Conservation (phyloP, 192 early-diverging fungal species). For the Helicostylum pulchrum region DNA sequence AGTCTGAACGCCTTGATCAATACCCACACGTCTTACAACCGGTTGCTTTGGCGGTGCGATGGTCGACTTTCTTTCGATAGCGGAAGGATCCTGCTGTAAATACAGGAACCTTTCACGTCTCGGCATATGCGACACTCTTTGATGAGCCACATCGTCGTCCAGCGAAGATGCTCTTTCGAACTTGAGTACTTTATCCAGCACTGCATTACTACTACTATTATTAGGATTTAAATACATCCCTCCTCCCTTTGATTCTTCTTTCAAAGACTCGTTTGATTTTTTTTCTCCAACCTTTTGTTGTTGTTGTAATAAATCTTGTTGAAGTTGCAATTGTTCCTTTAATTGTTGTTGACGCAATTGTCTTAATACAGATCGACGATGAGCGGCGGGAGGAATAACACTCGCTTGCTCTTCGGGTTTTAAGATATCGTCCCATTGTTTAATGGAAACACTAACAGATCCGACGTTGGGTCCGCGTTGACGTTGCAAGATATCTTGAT, state of each 20-base stretch:
- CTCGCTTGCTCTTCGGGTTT: constrained; percentile 12
- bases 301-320: constrained; percentile 1
- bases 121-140: constrained; percentile 16
- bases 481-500: constrained; percentile 4
- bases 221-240: background rate
- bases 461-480: constrained; percentile 2
- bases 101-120: constrained; percentile 20
- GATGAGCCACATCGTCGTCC: constrained; percentile 17
- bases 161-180: constrained; percentile 23
- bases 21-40: background rate
- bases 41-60: background rate
- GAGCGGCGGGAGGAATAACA: background rate
- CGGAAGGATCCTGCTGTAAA: constrained; percentile 17
- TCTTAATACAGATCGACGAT: background rate
- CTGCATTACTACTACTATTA: constrained; percentile 10
- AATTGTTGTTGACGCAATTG: constrained; percentile 5
- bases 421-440: constrained; percentile 32
- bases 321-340: background rate
- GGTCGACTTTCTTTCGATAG: constrained; percentile 13
- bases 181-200: constrained; percentile 32
- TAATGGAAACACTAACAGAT: constrained; percentile 27
- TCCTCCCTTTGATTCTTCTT: constrained; percentile 1
- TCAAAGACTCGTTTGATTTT: background rate
- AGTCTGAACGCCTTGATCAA: constrained; percentile 23
- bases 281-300: background rate